Evolutionary conservation across 2,329 filamentous ascomycete genomes (phyloP), one percentile per base, ranked within the genome.

Genomic region (Nectriaceae sp.): DNA sequence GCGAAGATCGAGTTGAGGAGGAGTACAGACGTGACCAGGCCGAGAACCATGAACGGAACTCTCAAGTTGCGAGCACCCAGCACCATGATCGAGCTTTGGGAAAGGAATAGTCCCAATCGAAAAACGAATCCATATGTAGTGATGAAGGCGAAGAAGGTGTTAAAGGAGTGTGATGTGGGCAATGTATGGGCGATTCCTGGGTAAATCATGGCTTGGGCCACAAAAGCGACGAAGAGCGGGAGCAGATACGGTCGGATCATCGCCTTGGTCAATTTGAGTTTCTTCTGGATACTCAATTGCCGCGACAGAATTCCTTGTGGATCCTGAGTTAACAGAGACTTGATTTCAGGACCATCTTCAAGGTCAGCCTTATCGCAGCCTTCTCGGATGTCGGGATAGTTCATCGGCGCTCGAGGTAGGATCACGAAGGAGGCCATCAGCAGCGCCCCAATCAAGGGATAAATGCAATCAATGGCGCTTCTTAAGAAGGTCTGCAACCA

Each of bases 241-340:
- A 59, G 6, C 53, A 70, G 63, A 40, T 56, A 63, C 0, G 63
- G 59, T 4, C 41, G 52, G 8, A 59, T 15, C 47, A 65, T 50
- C 3, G 38, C 18, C 22, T 50, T 44, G 1, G 39, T 33, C 5
- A 59, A 50, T 3, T 41, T 29, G 16, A 53, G 11, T 19, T 54
- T 53, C 43, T 57, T 57, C 41, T 53, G 49, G 2, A 53, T 31
- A 42, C 54, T 56, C 29, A 59, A 11, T 5, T 42, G 16, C 1
- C 50, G 54, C 0, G 49, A 48, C 4, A 55, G 47, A 8, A 10
- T 8, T 6, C 49, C 43, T 11, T 56, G 38, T 0, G 73, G 70
- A 0, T 70, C 71, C 0, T 72, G 71, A 0, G 70, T 61, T 0
- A 79, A 66, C 11, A 79, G 63, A 33, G 71, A 71, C 16, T 42